Conservation (phyloP, 2,329 filamentous ascomycete species). For the Aureobasidium pullulans region DNA sequence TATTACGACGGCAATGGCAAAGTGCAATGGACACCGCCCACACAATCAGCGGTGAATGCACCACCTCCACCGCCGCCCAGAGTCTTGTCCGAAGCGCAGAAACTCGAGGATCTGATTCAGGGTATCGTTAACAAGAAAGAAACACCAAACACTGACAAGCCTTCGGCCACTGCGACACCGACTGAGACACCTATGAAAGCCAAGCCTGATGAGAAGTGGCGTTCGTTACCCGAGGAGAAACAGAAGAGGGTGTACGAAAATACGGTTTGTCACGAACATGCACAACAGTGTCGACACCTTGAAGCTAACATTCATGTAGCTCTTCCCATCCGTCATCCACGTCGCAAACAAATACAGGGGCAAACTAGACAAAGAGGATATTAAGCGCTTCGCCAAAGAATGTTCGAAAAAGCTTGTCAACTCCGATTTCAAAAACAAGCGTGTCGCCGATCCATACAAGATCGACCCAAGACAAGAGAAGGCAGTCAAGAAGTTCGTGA, state of each 20-base stretch:
- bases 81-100: constrained; percentile 63
- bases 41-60: constrained; percentile 49
- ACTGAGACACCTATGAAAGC: constrained; percentile 49
- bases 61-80: constrained; percentile 51
- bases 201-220: constrained; percentile 63
- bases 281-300: background rate
- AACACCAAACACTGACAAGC: constrained; percentile 46
- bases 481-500: constrained; percentile 76
- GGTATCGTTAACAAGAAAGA: constrained; percentile 56
- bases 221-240: constrained; percentile 65
- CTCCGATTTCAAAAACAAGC: constrained; percentile 82
- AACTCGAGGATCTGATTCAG: constrained; percentile 67
- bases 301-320: constrained; percentile 39
- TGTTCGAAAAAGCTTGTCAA: constrained; percentile 76
- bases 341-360: constrained; percentile 81
- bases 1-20: constrained; percentile 75
- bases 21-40: constrained; percentile 77
- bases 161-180: constrained; percentile 57
- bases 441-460: constrained; percentile 73
- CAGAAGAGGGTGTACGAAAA: constrained; percentile 94
- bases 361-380: constrained; percentile 73
- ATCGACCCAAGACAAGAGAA: constrained; percentile 64
- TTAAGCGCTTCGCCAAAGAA: constrained; percentile 59
- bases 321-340: constrained; percentile 77
- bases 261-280: constrained; percentile 54